Evolutionary conservation across 129 eudicot genomes (phyloP).

Genomic region (Cynara cardunculus): DNA sequence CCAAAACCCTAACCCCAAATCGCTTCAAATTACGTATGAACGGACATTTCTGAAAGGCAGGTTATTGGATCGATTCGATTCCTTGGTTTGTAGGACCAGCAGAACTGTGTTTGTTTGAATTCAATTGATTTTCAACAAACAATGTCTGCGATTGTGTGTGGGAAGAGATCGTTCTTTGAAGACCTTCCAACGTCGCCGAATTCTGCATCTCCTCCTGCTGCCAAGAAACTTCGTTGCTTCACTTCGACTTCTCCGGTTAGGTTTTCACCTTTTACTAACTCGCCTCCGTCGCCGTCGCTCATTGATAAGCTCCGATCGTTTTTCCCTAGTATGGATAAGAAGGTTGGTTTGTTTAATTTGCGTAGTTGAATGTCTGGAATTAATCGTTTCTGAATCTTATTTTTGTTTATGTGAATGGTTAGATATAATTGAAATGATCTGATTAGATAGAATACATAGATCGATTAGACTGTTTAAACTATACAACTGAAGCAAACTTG

Average conservation of each 20-base stretch:
- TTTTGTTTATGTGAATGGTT: not conserved
- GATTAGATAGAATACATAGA: not conserved
- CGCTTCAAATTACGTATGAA: constrained; percentile 6
- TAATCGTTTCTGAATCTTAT: not conserved
- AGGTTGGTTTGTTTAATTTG: not conserved
- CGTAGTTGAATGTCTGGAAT: not conserved
- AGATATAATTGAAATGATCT: not conserved
- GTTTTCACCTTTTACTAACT: constrained; percentile 24
- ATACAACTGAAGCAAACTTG: not conserved
- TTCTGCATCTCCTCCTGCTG: constrained; percentile 31
- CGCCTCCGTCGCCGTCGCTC: constrained; percentile 33
- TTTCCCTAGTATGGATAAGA: constrained; percentile 32
- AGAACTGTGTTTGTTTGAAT: constrained; percentile 23
- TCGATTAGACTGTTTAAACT: constrained; percentile 1
- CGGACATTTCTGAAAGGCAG: constrained; percentile 9
- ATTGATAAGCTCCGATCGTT: constrained; percentile 29
- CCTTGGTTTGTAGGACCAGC: not conserved
- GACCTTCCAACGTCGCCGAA: constrained; percentile 30
- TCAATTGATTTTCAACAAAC: constrained; percentile 24
- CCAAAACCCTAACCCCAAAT: constrained; percentile 36
- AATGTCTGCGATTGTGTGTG: constrained; percentile 47
- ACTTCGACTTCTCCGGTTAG: constrained; percentile 36
- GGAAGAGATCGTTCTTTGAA: constrained; percentile 50
- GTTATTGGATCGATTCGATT: constrained; percentile 15
- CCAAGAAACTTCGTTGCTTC: constrained; percentile 32